Percentiles rank a stretch among this genome's conserved stretches.
phyloP scores from a whole-genome alignment of 2,329 filamentous ascomycete species.

The Alternaria tenuissima region DNA sequence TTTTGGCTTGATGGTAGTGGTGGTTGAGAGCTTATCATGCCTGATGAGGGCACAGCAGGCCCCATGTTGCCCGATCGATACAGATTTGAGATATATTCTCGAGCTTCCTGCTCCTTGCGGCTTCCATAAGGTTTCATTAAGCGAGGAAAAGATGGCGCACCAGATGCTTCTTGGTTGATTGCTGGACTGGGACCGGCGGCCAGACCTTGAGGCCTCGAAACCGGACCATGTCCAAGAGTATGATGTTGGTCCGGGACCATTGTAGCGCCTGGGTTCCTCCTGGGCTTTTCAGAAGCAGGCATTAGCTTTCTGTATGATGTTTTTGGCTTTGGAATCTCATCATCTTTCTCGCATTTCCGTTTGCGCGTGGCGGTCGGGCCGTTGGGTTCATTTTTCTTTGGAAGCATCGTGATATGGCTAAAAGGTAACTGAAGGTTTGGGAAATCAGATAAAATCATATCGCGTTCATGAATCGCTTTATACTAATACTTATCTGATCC shows the following conservation, averaged over 20 bases:
- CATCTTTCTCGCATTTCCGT: not conserved
- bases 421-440: not conserved
- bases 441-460: too few relatives aligned
- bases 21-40: not conserved
- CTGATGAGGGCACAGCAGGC: not conserved
- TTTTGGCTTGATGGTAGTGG: not conserved
- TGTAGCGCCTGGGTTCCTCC: not conserved
- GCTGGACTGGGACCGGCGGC: not conserved
- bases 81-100: not conserved
- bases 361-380: not conserved
- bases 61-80: not conserved
- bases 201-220: not conserved
- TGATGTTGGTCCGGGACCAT: not conserved
- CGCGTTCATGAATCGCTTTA: not conserved
- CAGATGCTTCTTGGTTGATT: not conserved
- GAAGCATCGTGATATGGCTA: not conserved
- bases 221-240: not conserved
- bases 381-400: not conserved
- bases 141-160: not conserved
- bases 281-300: not conserved
- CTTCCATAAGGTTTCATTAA: not conserved
- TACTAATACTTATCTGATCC: not conserved
- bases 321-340: not conserved
- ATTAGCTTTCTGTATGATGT: not conserved
- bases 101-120: not conserved